These are phyloP conservation scores for Botrytis aclada DNA, from an alignment of 2,329 filamentous ascomycete species.

Conservation along the genomic window DNA sequence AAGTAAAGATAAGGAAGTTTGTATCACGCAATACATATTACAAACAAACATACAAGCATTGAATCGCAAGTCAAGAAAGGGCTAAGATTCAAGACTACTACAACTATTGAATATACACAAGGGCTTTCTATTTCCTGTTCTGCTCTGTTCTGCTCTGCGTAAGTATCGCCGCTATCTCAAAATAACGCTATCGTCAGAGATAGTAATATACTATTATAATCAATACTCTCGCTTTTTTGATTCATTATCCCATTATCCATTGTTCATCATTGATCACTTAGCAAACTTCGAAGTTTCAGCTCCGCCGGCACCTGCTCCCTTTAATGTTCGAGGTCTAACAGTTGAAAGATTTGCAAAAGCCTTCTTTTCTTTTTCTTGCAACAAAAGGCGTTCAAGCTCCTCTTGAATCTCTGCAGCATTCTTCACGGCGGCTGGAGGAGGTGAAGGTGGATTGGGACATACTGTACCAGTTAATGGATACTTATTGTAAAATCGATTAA, in stretches of 20 bases:
- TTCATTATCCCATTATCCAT: background rate
- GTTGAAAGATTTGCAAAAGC: conserved; percentile 2
- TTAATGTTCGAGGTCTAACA: background rate
- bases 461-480: conserved; percentile 36
- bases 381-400: conserved; percentile 16
- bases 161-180: conserved; percentile 5
- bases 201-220: conserved; percentile 5
- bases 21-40: background rate
- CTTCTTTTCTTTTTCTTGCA: conserved; percentile 21
- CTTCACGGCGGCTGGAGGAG: background rate
- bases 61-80: background rate
- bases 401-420: conserved; percentile 20
- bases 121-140: conserved; percentile 3
- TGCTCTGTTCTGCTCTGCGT: background rate
- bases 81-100: conserved; percentile 14
- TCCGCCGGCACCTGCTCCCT: background rate
- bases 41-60: background rate
- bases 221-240: conserved; percentile 10
- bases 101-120: conserved; percentile 13
- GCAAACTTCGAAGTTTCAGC: background rate
- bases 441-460: conserved; percentile 15
- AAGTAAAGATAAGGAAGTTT: background rate
- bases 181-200: conserved; percentile 1
- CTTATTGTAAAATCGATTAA: conserved; percentile 32
- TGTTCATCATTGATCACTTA: background rate